Evolutionary conservation across 2,329 filamentous ascomycete genomes (phyloP), one percentile per base, ranked within the genome.

Genomic region (Trichoderma endophyticum): DNA sequence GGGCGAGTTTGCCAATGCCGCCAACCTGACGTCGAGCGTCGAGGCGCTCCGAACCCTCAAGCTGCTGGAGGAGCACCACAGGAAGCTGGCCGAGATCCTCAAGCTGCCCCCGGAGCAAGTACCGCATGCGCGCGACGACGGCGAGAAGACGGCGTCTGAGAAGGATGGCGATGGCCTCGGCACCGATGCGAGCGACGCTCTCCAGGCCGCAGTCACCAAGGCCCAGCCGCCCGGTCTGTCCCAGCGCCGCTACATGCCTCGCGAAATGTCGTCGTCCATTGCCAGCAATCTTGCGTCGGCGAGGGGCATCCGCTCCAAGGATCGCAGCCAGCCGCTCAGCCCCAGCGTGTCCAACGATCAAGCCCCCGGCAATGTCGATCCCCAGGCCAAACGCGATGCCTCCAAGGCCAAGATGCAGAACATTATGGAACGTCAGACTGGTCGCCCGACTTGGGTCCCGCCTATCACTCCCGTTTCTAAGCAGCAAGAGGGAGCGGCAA

Each of bases 241-340:
- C 3, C 84, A 84, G 73, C 85, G 84, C 12, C 84, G 84, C 36
- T 85, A 86, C 84, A 79, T 89, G 80, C 85, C 89, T 30, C 89
- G 93, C 71, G 92, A 95, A 72, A 84, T 91, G 72, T 89, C 91
- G 3, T 93, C 93, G 1, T 97, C 94, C 1, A 97, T 97, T 73
- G 94, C 93, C 30, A 97, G 90, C 82, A 97, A 97, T 77, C 84
- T 97, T 57, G 94, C 94, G 15, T 94, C 93, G 15, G 94, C 94
- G 36, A 88, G 94, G 74, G 94, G 94, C 21, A 97, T 97, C 76
- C 86, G 87, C 26, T 86, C 87, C 70, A 87, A 86, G 73, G 87
- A 90, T 72, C 86, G 91, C 73, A 87, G 90, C 28, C 90, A 91
- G 73, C 91, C 92, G 3, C 87, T 90, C 12, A 91, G 89, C 5